These are phyloP conservation scores for Isoetes taiwanensis DNA, from an alignment of 75 land plant genomes.

Conservation along the genomic window DNA sequence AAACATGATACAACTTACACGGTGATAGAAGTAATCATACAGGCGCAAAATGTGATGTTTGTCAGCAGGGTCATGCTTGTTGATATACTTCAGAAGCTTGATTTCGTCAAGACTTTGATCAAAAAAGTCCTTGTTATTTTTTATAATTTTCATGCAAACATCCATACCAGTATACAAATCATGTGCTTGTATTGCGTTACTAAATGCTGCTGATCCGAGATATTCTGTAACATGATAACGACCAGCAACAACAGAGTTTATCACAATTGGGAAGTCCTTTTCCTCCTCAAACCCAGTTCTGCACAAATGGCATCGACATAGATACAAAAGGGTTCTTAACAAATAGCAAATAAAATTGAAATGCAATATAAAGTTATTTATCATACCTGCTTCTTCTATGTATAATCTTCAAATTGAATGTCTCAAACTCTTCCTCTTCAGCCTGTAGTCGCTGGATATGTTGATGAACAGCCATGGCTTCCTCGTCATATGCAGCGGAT, in stretches of 20 bases:
- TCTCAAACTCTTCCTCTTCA: constrained; percentile 93
- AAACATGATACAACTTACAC: too few relatives aligned
- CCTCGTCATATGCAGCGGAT: constrained; percentile 63
- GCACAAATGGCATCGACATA: too few relatives aligned
- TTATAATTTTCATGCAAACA: constrained; percentile 97
- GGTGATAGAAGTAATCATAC: constrained; percentile 98
- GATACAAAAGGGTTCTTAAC: too few relatives aligned
- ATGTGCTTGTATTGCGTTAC: constrained; percentile 99
- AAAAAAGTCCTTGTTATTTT: constrained; percentile 98
- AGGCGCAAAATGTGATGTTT: constrained; percentile 84
- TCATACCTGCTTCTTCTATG: constrained; percentile 86
- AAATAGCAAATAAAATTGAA: too few relatives aligned
- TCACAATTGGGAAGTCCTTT: constrained; percentile 83
- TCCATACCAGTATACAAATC: constrained; percentile 96
- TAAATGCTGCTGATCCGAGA: constrained; percentile 96
- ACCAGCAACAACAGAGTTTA: constrained; percentile 94
- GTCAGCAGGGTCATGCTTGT: constrained; percentile 96
- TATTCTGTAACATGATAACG: constrained; percentile 99
- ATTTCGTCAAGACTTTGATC: constrained; percentile 99
- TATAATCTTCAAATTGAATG: constrained; percentile 72
- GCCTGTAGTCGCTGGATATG: constrained; percentile 71
- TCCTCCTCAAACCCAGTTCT: constrained; percentile 99
- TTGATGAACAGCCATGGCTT: constrained; percentile 80
- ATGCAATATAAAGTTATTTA: neutral
- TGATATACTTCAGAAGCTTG: constrained; percentile 93